phyloP scores from a whole-genome alignment of 73 alveolate genomes.

The Paramecium octaurelia region DNA sequence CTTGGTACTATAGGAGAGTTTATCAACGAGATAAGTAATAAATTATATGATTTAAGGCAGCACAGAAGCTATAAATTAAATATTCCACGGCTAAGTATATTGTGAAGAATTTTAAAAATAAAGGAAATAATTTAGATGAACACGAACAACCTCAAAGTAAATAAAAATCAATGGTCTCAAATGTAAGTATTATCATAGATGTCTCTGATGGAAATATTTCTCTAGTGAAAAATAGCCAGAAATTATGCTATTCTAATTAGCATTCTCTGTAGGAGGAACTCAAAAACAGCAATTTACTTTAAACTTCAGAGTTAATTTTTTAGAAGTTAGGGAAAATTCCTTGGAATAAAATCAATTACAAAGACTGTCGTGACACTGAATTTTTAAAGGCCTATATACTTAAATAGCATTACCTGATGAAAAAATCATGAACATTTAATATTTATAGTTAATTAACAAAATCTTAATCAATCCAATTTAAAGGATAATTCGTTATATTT shows the following conservation, averaged over 20 bases:
- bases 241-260: background rate
- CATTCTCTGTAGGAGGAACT: background rate
- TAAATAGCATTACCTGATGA: background rate
- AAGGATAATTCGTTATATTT: background rate
- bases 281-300: background rate
- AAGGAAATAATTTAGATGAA: background rate
- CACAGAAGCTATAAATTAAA: conserved; percentile 1
- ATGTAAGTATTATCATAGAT: background rate
- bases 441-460: background rate
- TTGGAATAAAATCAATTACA: background rate
- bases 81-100: conserved; percentile 25
- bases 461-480: background rate
- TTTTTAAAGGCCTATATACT: background rate
- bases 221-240: background rate
- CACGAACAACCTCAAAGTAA: background rate
- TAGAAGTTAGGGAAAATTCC: background rate
- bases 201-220: conserved; percentile 9
- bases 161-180: background rate
- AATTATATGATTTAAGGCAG: background rate
- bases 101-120: conserved; percentile 21
- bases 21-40: background rate
- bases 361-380: background rate
- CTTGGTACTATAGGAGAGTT: background rate
- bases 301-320: background rate
- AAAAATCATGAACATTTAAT: background rate